Evolutionary conservation across 306 rosid species (phyloP).

Genomic region (Sicyos baderoa): DNA sequence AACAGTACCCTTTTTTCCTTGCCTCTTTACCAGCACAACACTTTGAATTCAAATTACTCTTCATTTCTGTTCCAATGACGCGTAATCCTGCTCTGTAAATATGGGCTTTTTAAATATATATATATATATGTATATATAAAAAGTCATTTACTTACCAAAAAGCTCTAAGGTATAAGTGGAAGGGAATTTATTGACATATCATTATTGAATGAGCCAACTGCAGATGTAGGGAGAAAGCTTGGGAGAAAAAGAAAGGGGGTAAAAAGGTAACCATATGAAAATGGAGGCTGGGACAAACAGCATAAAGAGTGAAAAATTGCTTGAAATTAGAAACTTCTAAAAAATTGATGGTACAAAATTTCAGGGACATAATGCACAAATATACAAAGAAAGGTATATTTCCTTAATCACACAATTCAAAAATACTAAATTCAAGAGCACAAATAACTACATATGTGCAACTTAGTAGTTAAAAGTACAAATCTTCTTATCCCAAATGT

Average conservation of each 20-base stretch:
- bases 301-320: constrained; percentile 2
- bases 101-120: not conserved
- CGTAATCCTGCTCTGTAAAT: not conserved
- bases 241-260: not conserved
- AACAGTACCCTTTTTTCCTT: not conserved
- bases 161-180: not conserved
- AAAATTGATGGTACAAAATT: constrained; percentile 4
- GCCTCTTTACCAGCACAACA: no score
- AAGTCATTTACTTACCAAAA: not conserved
- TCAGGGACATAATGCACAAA: constrained; percentile 9
- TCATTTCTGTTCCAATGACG: not conserved
- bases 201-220: constrained; percentile 4
- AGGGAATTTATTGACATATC: not conserved
- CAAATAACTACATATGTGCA: constrained; percentile 1
- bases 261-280: not conserved
- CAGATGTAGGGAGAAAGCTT: not conserved
- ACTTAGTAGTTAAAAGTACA: no score
- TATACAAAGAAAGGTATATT: not conserved
- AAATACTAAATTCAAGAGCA: not conserved
- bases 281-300: not conserved
- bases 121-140: not conserved
- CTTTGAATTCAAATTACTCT: not conserved
- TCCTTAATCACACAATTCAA: constrained; percentile 10
- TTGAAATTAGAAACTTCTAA: constrained; percentile 10
- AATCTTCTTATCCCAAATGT: not conserved